Conservation (phyloP, 441 rosid genomes). For the Populus hybrid region DNA sequence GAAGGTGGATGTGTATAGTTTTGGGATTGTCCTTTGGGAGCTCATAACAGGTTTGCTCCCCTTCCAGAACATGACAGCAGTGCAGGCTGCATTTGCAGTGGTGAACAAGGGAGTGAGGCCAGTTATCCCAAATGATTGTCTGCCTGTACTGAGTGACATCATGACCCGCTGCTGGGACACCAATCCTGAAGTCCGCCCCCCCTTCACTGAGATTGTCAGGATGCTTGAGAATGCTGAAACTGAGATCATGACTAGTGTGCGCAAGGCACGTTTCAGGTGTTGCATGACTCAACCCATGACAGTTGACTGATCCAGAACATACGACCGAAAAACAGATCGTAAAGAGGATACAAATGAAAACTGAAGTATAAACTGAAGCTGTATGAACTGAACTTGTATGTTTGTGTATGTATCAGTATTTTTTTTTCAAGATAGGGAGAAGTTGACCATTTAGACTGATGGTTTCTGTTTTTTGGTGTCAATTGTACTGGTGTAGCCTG, state of each 20-base stretch:
- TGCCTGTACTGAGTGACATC: slow-evolving; percentile 73
- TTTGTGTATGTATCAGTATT: slow-evolving; percentile 54
- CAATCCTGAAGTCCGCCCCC: slow-evolving; percentile 86
- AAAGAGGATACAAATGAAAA: slow-evolving; percentile 31
- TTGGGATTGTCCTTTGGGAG: slow-evolving; percentile 97
- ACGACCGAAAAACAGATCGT: slow-evolving; percentile 19
- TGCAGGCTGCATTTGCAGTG: slow-evolving; percentile 98
- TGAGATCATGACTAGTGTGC: slow-evolving; percentile 81
- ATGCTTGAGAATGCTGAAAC: slow-evolving; percentile 86
- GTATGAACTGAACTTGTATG: slow-evolving; percentile 32
- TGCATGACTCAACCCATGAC: slow-evolving; percentile 93
- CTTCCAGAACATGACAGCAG: slow-evolving; percentile 96
- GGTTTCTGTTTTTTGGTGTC: slow-evolving; percentile 25
- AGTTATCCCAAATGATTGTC: slow-evolving; percentile 76
- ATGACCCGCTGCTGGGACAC: slow-evolving; percentile 97
- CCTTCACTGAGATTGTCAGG: slow-evolving; percentile 73
- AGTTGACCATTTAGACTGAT: slow-evolving; percentile 41
- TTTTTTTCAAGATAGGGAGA: slow-evolving; percentile 35
- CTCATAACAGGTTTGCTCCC: slow-evolving; percentile 87
- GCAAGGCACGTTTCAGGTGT: slow-evolving; percentile 97
- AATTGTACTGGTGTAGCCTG: slow-evolving; percentile 30
- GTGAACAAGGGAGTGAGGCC: slow-evolving; percentile 93
- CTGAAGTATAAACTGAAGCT: slow-evolving; percentile 23
- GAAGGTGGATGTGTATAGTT: slow-evolving; percentile 94
- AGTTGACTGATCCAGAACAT: slow-evolving; percentile 46